Conservation (phyloP, 495 filamentous ascomycete genomes). For the Penicillium malachiteum region DNA sequence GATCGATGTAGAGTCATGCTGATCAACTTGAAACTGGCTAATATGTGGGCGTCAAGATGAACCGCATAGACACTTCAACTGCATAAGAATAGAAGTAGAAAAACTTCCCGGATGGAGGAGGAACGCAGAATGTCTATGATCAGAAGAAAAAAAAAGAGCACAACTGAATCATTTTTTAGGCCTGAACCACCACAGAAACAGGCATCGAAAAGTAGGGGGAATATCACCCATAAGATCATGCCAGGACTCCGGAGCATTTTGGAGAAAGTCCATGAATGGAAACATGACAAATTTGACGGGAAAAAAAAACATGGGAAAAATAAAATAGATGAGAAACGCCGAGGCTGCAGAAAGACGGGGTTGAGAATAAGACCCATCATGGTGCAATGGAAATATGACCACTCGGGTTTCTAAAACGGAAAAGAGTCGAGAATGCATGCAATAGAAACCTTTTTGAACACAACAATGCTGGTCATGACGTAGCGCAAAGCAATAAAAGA, state of each 20-base stretch:
- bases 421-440: constrained; percentile 24
- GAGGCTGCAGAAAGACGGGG: constrained; percentile 17
- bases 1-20: constrained; percentile 13
- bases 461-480: constrained; percentile 26
- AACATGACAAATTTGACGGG: neutral
- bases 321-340: constrained; percentile 12
- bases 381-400: constrained; percentile 20
- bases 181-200: constrained; percentile 34
- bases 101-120: constrained; percentile 11
- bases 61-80: constrained; percentile 9
- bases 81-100: constrained; percentile 11
- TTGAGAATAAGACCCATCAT: constrained; percentile 9
- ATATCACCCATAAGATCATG: constrained; percentile 41
- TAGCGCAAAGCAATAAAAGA: constrained; percentile 19
- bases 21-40: constrained; percentile 18
- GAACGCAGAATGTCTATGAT: constrained; percentile 39
- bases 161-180: constrained; percentile 29
- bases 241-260: constrained; percentile 45
- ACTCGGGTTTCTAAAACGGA: constrained; percentile 15
- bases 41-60: constrained; percentile 9
- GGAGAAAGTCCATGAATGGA: constrained; percentile 25
- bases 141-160: constrained; percentile 22
- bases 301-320: neutral
- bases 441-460: constrained; percentile 17
- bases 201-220: constrained; percentile 32